Evolutionary conservation across 2,329 filamentous ascomycete species (phyloP).

Genomic region (Nannizzia gypsea): DNA sequence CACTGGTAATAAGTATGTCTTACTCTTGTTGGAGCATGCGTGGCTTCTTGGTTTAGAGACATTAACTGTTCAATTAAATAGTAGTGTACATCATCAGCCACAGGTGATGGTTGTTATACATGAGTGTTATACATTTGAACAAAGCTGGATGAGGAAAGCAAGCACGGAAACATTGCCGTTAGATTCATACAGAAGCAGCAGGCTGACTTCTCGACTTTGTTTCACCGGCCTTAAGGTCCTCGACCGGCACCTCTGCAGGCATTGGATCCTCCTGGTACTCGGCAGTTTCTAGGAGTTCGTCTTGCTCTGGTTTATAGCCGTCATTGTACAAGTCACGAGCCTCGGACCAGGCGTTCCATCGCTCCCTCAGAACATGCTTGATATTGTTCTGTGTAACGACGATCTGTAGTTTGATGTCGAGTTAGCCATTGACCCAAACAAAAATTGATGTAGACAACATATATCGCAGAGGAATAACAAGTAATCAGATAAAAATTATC

Average conservation of each 20-base stretch:
- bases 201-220: background rate
- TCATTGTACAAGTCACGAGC: constrained; percentile 27
- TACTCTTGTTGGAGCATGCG: background rate
- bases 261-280: background rate
- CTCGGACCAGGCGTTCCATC: constrained; percentile 67
- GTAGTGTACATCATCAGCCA: constrained; percentile 1
- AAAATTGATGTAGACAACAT: constrained; percentile 1
- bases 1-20: background rate
- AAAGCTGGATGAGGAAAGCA: background rate
- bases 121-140: background rate
- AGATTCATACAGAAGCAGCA: background rate
- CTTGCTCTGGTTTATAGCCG: constrained; percentile 27
- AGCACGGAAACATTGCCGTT: background rate
- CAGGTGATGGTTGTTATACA: background rate
- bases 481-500: constrained; percentile 5
- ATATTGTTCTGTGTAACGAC: constrained; percentile 67
- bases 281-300: constrained; percentile 10
- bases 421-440: background rate
- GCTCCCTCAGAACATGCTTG: constrained; percentile 73
- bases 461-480: constrained; percentile 1
- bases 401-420: constrained; percentile 46
- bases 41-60: background rate
- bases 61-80: background rate
- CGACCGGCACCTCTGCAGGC: constrained; percentile 3
- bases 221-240: constrained; percentile 4